A percentile compares a stretch with the other conserved stretches of the same genome.
Conservation (phyloP, 1,139 yeast genomes). For the Yamadazyma sp. region DNA sequence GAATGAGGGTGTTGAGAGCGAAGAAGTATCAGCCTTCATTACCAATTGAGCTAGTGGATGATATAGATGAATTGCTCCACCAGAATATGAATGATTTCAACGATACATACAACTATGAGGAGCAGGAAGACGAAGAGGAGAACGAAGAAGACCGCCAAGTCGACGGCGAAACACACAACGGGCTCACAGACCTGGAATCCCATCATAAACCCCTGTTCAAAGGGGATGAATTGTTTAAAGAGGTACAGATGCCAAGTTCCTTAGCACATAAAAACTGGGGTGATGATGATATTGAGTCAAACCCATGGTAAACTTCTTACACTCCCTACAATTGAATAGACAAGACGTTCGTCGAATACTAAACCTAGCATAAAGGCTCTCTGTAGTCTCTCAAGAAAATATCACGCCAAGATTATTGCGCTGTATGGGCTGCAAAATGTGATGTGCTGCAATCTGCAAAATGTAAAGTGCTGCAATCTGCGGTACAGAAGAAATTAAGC, state of each 20-base stretch:
- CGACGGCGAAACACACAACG: neutral
- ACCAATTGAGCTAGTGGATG: constrained; percentile 60
- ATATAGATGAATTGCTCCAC: constrained; percentile 54
- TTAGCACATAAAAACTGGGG: constrained; percentile 55
- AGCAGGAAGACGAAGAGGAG: constrained; percentile 16
- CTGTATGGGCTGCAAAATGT: no score
- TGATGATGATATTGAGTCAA: constrained; percentile 40
- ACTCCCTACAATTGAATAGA: no score
- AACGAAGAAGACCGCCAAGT: constrained; percentile 16
- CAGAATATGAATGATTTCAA: constrained; percentile 32
- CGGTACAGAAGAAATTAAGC: no score
- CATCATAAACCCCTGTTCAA: constrained; percentile 15
- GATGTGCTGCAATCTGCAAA: constrained; percentile 1
- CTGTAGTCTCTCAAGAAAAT: no score
- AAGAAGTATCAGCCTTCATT: constrained; percentile 61
- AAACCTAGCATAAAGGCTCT: neutral
- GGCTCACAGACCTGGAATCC: constrained; percentile 1
- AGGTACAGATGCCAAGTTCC: constrained; percentile 50
- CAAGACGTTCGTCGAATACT: neutral
- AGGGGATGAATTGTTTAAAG: constrained; percentile 53
- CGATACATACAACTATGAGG: constrained; percentile 37
- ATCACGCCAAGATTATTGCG: no score
- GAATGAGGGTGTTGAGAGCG: constrained; percentile 44
- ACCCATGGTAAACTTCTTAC: constrained; percentile 43
- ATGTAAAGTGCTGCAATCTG: neutral